Evolutionary conservation across 495 filamentous ascomycete genomes (phyloP).

Genomic region (Tuber indicum): DNA sequence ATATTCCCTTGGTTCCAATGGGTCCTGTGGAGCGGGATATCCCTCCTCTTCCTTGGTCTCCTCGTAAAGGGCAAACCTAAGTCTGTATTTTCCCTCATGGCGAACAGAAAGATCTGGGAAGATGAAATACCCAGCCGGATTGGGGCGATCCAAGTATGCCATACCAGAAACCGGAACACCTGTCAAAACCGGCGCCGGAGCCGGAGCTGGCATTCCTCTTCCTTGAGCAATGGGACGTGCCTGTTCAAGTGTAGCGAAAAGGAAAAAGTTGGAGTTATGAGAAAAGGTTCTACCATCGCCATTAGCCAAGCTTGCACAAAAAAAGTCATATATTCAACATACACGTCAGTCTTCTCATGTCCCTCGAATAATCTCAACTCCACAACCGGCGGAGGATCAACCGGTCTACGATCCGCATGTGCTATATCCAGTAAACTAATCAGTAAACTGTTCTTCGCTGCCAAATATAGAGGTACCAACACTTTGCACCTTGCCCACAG

Average conservation of each 20-base stretch:
- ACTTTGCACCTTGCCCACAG: constrained; percentile 91
- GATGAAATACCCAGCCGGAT: constrained; percentile 91
- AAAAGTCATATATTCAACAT: constrained; percentile 18
- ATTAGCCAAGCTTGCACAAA: constrained; percentile 7
- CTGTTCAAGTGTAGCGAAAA: constrained; percentile 85
- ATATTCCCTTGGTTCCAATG: constrained; percentile 40
- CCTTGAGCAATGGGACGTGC: constrained; percentile 80
- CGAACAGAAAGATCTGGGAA: constrained; percentile 96
- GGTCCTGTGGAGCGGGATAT: constrained; percentile 43
- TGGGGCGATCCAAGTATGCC: constrained; percentile 89
- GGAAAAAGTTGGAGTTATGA: constrained; percentile 96
- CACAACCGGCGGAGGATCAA: constrained; percentile 96
- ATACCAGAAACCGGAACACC: constrained; percentile 95
- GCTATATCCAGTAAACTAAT: constrained; percentile 49
- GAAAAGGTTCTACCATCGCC: constrained; percentile 73
- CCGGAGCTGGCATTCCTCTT: constrained; percentile 58
- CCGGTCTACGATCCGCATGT: constrained; percentile 89
- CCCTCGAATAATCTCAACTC: constrained; percentile 82
- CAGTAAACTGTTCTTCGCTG: background rate
- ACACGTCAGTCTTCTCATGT: constrained; percentile 51
- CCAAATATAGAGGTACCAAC: constrained; percentile 50
- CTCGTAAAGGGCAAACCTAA: constrained; percentile 90
- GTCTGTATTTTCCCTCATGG: constrained; percentile 82
- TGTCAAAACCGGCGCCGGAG: constrained; percentile 76
- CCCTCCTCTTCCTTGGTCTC: constrained; percentile 69